Conservation (phyloP, 2,329 filamentous ascomycete genomes). For the Neofusicoccum cordaticola region DNA sequence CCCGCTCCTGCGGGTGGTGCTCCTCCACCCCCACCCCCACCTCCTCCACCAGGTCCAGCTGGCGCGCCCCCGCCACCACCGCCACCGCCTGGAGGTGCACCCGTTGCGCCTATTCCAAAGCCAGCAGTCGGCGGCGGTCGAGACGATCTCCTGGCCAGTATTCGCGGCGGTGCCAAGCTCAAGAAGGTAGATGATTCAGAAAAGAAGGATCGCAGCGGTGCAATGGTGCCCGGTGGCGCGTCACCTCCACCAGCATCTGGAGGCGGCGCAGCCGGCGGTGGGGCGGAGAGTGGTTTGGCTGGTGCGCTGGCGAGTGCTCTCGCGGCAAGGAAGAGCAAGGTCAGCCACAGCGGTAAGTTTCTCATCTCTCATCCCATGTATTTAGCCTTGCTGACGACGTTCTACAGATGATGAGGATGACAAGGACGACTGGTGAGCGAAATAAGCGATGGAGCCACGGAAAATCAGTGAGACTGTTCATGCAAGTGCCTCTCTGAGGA, state of each 20-base stretch:
- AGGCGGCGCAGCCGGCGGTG: constrained; percentile 33
- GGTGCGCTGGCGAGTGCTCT: constrained; percentile 72
- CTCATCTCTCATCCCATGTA: neutral
- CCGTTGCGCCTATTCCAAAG: constrained; percentile 32
- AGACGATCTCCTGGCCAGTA: constrained; percentile 66
- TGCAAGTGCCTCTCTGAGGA: neutral
- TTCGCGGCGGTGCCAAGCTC: constrained; percentile 63
- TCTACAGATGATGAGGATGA: constrained; percentile 69
- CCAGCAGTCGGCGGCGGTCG: constrained; percentile 48
- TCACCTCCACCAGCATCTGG: constrained; percentile 49
- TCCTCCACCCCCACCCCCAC: constrained; percentile 41
- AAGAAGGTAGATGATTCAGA: constrained; percentile 71
- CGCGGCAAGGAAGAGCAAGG: constrained; percentile 85
- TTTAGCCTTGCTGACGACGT: constrained; percentile 25
- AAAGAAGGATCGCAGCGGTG: constrained; percentile 69
- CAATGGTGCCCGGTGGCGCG: constrained; percentile 54
- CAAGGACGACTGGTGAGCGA: constrained; percentile 62
- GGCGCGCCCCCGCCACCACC: constrained; percentile 47
- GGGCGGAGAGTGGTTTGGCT: constrained; percentile 39
- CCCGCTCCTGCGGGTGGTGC: constrained; percentile 19
- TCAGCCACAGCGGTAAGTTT: constrained; percentile 81
- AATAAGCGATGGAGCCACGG: neutral
- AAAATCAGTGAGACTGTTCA: neutral
- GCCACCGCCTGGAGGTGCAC: constrained; percentile 26
- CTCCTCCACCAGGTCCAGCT: constrained; percentile 34